Percentiles rank a stretch among this genome's conserved stretches.
Conservation (phyloP, 768 basidiomycete genomes). For the Daedaleopsis sinensis region DNA sequence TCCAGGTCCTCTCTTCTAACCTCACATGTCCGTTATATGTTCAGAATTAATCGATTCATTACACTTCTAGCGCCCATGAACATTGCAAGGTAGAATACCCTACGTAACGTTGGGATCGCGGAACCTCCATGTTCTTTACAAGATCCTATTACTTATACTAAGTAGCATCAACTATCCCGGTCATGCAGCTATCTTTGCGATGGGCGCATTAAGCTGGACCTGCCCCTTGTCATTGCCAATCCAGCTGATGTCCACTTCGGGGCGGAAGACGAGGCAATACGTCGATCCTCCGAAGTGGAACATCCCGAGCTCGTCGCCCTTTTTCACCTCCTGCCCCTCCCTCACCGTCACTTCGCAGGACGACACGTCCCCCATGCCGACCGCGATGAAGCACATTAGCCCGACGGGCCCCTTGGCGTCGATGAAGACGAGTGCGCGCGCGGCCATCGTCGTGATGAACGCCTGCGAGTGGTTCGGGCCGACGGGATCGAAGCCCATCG, state of each 20-base stretch:
- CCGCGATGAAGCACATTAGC: conserved; percentile 56
- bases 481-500: conserved; percentile 28
- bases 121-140: no score
- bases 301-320: conserved; percentile 61
- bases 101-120: no score
- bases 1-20: no score
- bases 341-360: conserved; percentile 56
- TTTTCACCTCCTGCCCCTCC: conserved; percentile 47
- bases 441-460: conserved; percentile 48
- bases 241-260: conserved; percentile 13
- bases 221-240: neutral
- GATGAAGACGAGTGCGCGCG: conserved; percentile 59
- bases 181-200: no score
- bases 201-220: no score
- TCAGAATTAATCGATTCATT: no score
- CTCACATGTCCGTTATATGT: no score
- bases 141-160: no score
- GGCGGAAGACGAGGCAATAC: conserved; percentile 49
- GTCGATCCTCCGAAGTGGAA: conserved; percentile 69
- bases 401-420: conserved; percentile 55
- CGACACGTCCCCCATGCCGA: conserved; percentile 67
- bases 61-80: no score
- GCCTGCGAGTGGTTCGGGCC: conserved; percentile 34
- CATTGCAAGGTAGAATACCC: no score
- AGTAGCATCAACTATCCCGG: no score